A percentile compares a stretch with the other conserved stretches of the same genome.
Conservation (phyloP, 805 yeast genomes). For the Saccharomycopsis capsularis region DNA sequence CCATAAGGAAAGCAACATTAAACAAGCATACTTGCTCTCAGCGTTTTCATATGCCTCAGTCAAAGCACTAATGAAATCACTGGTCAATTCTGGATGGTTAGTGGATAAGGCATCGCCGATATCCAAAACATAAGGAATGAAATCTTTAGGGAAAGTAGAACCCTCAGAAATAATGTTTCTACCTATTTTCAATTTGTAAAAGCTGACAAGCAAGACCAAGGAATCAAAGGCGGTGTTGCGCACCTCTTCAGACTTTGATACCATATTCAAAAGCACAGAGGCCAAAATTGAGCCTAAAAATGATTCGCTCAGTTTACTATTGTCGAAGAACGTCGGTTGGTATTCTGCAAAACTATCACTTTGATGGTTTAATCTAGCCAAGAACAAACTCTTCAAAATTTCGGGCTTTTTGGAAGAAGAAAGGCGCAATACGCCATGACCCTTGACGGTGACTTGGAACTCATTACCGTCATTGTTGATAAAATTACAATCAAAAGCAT, state of each 20-base stretch:
- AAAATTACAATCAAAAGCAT: constrained; percentile 9
- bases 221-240: constrained; percentile 21
- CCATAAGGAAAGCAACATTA: constrained; percentile 37
- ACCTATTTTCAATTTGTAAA: constrained; percentile 41
- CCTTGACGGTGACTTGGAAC: constrained; percentile 13
- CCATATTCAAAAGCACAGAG: constrained; percentile 15
- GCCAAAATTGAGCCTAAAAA: constrained; percentile 19
- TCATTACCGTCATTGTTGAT: constrained; percentile 14
- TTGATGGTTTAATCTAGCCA: constrained; percentile 11
- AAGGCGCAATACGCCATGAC: constrained; percentile 7
- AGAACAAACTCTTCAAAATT: constrained; percentile 13
- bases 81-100: constrained; percentile 43
- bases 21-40: constrained; percentile 17
- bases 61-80: constrained; percentile 39
- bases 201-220: constrained; percentile 29
- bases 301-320: constrained; percentile 7
- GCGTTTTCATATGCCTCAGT: constrained; percentile 42
- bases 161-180: constrained; percentile 40
- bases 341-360: background rate
- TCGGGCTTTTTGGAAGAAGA: constrained; percentile 13
- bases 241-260: constrained; percentile 26
- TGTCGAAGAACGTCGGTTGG: background rate
- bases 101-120: constrained; percentile 41
- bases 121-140: constrained; percentile 43
- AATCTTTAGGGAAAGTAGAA: constrained; percentile 50